Evolutionary conservation across 2,329 filamentous ascomycete genomes (phyloP), one percentile per base, ranked within the genome.

Genomic region (Diplodia sapinea): DNA sequence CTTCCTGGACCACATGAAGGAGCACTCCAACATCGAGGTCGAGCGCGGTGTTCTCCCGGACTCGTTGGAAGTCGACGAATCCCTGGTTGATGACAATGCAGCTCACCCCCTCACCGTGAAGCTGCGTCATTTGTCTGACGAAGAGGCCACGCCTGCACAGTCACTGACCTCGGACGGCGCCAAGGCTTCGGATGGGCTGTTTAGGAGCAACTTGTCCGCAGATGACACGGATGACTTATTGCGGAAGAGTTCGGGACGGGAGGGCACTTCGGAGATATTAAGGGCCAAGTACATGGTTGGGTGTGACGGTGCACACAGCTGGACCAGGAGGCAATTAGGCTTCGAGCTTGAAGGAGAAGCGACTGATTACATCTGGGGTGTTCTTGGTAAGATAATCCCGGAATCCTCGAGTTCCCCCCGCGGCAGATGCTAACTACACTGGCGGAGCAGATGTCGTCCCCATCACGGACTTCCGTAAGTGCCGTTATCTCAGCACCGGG

Each of bases 221-320:
- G 86, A 88, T 63, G 87, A 89, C 70, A 87, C 84, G 0, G 82
- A 85, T 1, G 84, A 86, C 17, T 73, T 88, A 47, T 80, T 82
- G 29, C 74, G 73, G 47, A 80, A 76, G 67, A 82, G 77, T 64
- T 75, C 69, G 64, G 76, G 72, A 59, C 80, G 74, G 65, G 77
- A 70, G 64, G 74, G 71, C 31, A 78, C 69, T 17, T 72, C 69
- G 70, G 84, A 86, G 71, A 73, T 76, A 0, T 78, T 89, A 2
- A 83, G 79, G 49, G 83, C 85, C 6, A 88, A 88, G 73, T 92
- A 89, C 69, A 81, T 92, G 36, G 82, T 92, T 4, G 89, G 89
- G 0, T 88, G 86, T 54, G 89, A 91, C 70, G 89, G 89, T 0
- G 89, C 89, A 0, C 88, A 89, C 72, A 88, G 84, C 67, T 91